Evolutionary conservation across 768 basidiomycete species (phyloP).

Genomic region (Cyclocybe cylindracea): DNA sequence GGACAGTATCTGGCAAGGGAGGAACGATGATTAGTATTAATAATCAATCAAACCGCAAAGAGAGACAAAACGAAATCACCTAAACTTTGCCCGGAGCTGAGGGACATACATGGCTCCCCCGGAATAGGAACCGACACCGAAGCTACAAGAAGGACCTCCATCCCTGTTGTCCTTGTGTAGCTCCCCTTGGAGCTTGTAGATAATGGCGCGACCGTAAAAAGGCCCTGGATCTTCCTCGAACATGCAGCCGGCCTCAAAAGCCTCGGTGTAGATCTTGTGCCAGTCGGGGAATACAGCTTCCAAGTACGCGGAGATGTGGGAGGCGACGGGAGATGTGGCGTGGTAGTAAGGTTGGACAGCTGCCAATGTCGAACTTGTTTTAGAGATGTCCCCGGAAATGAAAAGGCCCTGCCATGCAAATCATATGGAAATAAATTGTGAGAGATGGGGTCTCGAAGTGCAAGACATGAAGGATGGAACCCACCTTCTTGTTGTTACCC

Average conservation of each 20-base stretch:
- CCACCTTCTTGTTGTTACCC: conserved; percentile 6
- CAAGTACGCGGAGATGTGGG: conserved; percentile 1
- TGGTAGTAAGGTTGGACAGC: neutral
- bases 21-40: no score
- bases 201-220: conserved; percentile 8
- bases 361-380: neutral
- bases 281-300: conserved; percentile 1
- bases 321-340: neutral
- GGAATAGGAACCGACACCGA: conserved; percentile 4
- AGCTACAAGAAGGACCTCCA: conserved; percentile 6
- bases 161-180: conserved; percentile 12
- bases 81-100: conserved; percentile 9
- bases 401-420: conserved; percentile 8
- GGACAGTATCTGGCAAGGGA: conserved; percentile 14
- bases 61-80: neutral
- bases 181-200: conserved; percentile 12
- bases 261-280: conserved; percentile 2
- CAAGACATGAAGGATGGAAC: neutral
- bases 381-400: conserved; percentile 3
- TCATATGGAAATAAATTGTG: no score
- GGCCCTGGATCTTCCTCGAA: conserved; percentile 8
- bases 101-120: conserved; percentile 16
- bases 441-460: neutral
- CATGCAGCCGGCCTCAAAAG: conserved; percentile 7
- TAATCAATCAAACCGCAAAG: neutral